These are phyloP conservation scores for Botrytis byssoidea DNA, from an alignment of 2,329 filamentous ascomycete genomes.

Conservation along the genomic window DNA sequence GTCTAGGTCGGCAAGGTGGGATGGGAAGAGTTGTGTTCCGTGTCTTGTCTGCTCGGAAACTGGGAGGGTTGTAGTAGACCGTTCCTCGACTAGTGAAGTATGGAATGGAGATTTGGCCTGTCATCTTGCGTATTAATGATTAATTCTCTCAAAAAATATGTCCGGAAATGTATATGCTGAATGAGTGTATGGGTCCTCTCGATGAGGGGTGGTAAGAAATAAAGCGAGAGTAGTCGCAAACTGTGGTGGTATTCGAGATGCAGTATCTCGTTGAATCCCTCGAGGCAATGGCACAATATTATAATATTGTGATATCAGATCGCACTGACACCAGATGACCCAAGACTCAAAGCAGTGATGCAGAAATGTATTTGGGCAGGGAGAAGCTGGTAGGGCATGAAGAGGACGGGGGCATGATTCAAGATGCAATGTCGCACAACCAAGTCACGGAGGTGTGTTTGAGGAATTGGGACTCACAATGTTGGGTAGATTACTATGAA, in stretches of 20 bases:
- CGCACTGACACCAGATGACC: slow-evolving; percentile 21
- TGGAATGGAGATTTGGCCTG: slow-evolving; percentile 30
- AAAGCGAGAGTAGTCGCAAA: slow-evolving; percentile 14
- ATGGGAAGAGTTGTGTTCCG: slow-evolving; percentile 37
- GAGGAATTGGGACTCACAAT: slow-evolving; percentile 16
- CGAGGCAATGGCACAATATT: slow-evolving; percentile 19
- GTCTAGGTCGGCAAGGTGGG: slow-evolving; percentile 50
- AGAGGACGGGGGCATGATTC: slow-evolving; percentile 16
- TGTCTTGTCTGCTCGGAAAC: slow-evolving; percentile 22
- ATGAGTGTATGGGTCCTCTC: slow-evolving; percentile 14
- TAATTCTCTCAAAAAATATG: slow-evolving; percentile 6
- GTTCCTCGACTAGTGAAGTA: slow-evolving; percentile 34
- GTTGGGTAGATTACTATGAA: slow-evolving; percentile 7
- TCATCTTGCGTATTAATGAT: slow-evolving; percentile 35
- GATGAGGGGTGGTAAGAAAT: not conserved
- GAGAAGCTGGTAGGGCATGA: slow-evolving; percentile 19
- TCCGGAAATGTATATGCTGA: slow-evolving; percentile 2
- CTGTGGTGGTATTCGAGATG: not conserved
- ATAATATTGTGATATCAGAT: slow-evolving; percentile 9
- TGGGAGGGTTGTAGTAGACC: slow-evolving; percentile 33
- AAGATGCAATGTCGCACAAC: slow-evolving; percentile 4
- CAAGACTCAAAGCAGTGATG: slow-evolving; percentile 20
- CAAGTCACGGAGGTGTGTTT: slow-evolving; percentile 8
- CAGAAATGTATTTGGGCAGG: slow-evolving; percentile 17
- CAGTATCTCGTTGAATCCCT: not conserved